phyloP scores from a whole-genome alignment of 176 grass and related monocot genomes.

The Pontederia crassipes region DNA sequence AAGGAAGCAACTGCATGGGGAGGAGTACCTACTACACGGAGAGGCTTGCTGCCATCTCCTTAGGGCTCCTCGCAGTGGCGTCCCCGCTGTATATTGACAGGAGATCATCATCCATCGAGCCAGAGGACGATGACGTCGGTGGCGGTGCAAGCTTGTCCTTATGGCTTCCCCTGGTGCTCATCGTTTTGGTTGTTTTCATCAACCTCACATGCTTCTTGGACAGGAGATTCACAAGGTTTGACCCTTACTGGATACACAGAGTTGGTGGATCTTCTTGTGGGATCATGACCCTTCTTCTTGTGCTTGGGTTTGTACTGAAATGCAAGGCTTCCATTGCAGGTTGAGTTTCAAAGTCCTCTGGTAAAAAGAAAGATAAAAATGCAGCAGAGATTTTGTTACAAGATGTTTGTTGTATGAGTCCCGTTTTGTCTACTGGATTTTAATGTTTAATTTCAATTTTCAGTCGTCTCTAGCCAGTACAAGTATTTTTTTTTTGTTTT shows the following conservation, averaged over 20 bases:
- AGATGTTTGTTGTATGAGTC: no score
- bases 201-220: slow-evolving; percentile 77
- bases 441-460: no score
- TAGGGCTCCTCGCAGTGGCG: slow-evolving; percentile 60
- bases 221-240: slow-evolving; percentile 56
- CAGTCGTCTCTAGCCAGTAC: no score
- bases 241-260: slow-evolving; percentile 96
- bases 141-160: slow-evolving; percentile 28
- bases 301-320: slow-evolving; percentile 91
- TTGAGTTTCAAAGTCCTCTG: neutral
- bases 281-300: slow-evolving; percentile 60
- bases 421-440: no score
- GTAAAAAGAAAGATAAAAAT: neutral
- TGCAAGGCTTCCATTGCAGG: slow-evolving; percentile 62
- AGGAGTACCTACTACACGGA: slow-evolving; percentile 42
- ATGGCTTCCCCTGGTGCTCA: slow-evolving; percentile 61
- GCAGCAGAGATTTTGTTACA: neutral
- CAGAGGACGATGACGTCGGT: slow-evolving; percentile 31
- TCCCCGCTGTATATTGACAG: slow-evolving; percentile 91
- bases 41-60: slow-evolving; percentile 46
- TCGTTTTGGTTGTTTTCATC: slow-evolving; percentile 56
- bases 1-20: slow-evolving; percentile 33
- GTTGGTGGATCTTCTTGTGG: slow-evolving; percentile 75
- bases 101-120: slow-evolving; percentile 10
- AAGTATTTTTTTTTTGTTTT: no score